A percentile compares a stretch with the other conserved stretches of the same genome.
Evolutionary conservation across 352 stramenopile genomes (phyloP).

Genomic region (Phytophthora podocarpi): DNA sequence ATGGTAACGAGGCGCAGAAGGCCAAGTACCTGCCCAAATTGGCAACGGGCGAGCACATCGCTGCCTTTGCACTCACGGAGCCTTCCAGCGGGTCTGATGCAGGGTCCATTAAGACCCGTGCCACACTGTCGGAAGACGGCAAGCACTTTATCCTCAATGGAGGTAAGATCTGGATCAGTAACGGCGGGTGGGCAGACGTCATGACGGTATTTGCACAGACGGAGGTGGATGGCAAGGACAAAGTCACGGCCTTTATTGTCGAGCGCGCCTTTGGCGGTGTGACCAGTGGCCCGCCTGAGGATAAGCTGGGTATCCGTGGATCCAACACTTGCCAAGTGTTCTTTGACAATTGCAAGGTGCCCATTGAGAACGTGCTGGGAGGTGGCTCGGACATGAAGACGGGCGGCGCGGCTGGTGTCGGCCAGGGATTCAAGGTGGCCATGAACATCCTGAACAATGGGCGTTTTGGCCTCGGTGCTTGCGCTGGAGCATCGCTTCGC

Average conservation of each 20-base stretch:
- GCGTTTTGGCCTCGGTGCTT: slow-evolving; percentile 83
- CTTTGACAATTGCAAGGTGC: slow-evolving; percentile 96
- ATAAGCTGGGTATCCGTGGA: slow-evolving; percentile 97
- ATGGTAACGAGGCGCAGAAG: slow-evolving; percentile 85
- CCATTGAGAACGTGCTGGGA: slow-evolving; percentile 90
- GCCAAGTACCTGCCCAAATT: slow-evolving; percentile 90
- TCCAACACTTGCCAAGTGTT: slow-evolving; percentile 97
- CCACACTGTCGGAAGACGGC: slow-evolving; percentile 90
- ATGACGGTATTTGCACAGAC: slow-evolving; percentile 98
- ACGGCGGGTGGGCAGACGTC: slow-evolving; percentile 94
- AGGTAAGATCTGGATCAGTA: slow-evolving; percentile 98
- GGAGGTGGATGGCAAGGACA: slow-evolving; percentile 95
- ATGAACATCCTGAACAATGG: slow-evolving; percentile 96
- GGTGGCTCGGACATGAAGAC: slow-evolving; percentile 77
- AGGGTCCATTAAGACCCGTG: slow-evolving; percentile 90
- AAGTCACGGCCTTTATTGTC: slow-evolving; percentile 98
- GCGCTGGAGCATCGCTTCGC: slow-evolving; percentile 69
- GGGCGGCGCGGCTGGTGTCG: slow-evolving; percentile 71
- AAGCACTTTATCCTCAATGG: slow-evolving; percentile 93
- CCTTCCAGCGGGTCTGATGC: slow-evolving; percentile 91
- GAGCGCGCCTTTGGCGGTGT: slow-evolving; percentile 93
- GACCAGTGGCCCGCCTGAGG: slow-evolving; percentile 92
- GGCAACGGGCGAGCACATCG: slow-evolving; percentile 87
- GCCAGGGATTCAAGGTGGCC: slow-evolving; percentile 92
- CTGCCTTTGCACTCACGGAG: slow-evolving; percentile 90